Base-by-base conservation (phyloP, 192 early-diverging fungal species). In the Coemansia biformis region DNA sequence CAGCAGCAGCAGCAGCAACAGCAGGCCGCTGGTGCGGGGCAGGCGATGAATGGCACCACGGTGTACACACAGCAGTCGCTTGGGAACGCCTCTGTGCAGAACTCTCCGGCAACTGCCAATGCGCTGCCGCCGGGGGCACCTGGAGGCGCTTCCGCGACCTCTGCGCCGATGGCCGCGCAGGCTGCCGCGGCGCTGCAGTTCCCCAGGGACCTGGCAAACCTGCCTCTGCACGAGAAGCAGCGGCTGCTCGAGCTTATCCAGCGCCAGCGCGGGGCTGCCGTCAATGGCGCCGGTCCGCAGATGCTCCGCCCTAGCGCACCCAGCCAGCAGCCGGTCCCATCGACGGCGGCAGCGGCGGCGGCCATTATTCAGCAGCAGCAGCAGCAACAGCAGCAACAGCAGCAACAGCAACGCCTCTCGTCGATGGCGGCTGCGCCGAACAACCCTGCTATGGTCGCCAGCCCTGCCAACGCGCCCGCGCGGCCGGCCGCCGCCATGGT, bases 211-310 rank as follows among this genome's bases (percentile, higher is more conserved):
- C 43, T 64, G 16, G 48, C 63, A 31, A 65, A 52, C 17, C 31
- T 59, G 44, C 41, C 43, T 1, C 42, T 42, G 7, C 62, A 65
- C 11, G 63, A 65, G 23, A 56, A 38, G 31, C 42, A 38, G 28
- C 51, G 40, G 11, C 31, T 60, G 19, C 30, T 60, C 8, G 68
- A 72, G 57, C 29, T 56, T 29, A 30, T 59, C 17, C 48, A 34
- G 47, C 64, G 49, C 47, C 63, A 48, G 23, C 59, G 34, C 17
- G 39, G 28, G 5, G 56, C 48, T 2, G 34, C 47, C 11, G 17
- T 41, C 28, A 57, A 34, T 36, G 41, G 47, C 30, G 31, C 24
- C 35, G 56, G 44, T 19, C 22, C 15, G 26, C 43, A 39, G 22
- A 48, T 42, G 39, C 12, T 33, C 15, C 49, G 49, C n/a, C 49